A percentile compares a stretch with the other conserved stretches of the same genome.
phyloP scores from a whole-genome alignment of 1,284 basidiomycete species.

The Leccinum solheimii region DNA sequence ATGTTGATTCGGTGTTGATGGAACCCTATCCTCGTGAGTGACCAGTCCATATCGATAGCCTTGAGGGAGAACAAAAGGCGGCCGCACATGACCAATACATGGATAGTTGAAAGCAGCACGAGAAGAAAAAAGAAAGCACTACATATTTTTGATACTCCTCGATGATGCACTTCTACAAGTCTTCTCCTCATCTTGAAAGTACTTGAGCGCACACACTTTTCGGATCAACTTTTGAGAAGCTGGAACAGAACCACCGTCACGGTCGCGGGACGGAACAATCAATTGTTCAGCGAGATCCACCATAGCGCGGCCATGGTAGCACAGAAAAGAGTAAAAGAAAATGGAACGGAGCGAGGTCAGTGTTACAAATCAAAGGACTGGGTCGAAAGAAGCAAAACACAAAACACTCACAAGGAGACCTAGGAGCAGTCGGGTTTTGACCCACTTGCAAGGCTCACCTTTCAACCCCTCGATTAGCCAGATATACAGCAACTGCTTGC shows the following conservation, averaged over 20 bases:
- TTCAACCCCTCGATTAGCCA: neutral
- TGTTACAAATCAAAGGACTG: neutral
- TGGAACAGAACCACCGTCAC: neutral
- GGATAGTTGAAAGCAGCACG: neutral
- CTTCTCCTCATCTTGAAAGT: neutral
- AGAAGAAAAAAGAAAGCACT: neutral
- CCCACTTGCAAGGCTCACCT: neutral
- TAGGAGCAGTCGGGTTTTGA: neutral
- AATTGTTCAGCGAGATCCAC: neutral
- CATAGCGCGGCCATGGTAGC: neutral
- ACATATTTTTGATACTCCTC: neutral
- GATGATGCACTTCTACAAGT: neutral
- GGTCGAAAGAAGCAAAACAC: neutral
- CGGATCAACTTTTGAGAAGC: neutral
- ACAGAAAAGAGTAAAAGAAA: neutral
- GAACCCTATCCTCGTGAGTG: constrained; percentile 56
- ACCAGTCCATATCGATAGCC: neutral
- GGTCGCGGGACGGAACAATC: neutral
- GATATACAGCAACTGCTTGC: neutral
- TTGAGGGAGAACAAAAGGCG: neutral
- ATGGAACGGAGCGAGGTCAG: neutral
- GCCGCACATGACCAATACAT: neutral
- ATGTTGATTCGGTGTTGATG: constrained; percentile 92
- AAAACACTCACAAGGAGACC: neutral
- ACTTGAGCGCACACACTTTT: neutral